Percentiles rank a stretch among this genome's conserved stretches.
phyloP scores from a whole-genome alignment of 257 asterid genomes.

The Linaria vulgaris region DNA sequence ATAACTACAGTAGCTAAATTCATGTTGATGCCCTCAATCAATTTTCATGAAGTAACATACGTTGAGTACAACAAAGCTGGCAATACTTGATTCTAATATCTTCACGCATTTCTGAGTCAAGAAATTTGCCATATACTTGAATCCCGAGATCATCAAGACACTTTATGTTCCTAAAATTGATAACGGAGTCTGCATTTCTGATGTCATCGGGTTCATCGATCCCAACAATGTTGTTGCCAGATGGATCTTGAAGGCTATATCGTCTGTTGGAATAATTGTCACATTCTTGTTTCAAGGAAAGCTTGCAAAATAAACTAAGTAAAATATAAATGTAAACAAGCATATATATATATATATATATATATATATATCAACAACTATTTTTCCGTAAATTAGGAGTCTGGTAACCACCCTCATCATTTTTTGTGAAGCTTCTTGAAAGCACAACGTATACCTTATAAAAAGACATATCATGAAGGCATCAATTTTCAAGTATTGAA shows the following conservation, averaged over 20 bases:
- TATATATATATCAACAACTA: no score
- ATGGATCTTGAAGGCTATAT: no score
- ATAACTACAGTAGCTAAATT: slow-evolving; percentile 56
- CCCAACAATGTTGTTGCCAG: not conserved
- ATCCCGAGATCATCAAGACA: slow-evolving; percentile 47
- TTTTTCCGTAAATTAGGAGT: slow-evolving; percentile 31
- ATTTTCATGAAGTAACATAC: slow-evolving; percentile 50
- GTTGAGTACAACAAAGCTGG: slow-evolving; percentile 55
- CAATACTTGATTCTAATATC: slow-evolving; percentile 49
- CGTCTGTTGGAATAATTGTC: no score
- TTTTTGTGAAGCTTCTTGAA: slow-evolving; percentile 33
- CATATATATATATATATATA: slow-evolving; percentile 27
- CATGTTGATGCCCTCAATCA: slow-evolving; percentile 50
- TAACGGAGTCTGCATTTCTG: slow-evolving; percentile 28
- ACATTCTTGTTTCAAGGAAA: no score
- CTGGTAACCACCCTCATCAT: slow-evolving; percentile 29
- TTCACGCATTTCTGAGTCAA: slow-evolving; percentile 48
- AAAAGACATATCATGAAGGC: slow-evolving; percentile 1
- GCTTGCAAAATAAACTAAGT: no score
- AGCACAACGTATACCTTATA: slow-evolving; percentile 56
- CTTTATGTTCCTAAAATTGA: slow-evolving; percentile 44
- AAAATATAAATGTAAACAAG: not conserved
- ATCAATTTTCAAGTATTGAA: no score
- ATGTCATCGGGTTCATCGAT: slow-evolving; percentile 30
- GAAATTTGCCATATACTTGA: slow-evolving; percentile 47